Evolutionary conservation across 2,329 filamentous ascomycete genomes (phyloP).

Genomic region (Ascochyta lentis): DNA sequence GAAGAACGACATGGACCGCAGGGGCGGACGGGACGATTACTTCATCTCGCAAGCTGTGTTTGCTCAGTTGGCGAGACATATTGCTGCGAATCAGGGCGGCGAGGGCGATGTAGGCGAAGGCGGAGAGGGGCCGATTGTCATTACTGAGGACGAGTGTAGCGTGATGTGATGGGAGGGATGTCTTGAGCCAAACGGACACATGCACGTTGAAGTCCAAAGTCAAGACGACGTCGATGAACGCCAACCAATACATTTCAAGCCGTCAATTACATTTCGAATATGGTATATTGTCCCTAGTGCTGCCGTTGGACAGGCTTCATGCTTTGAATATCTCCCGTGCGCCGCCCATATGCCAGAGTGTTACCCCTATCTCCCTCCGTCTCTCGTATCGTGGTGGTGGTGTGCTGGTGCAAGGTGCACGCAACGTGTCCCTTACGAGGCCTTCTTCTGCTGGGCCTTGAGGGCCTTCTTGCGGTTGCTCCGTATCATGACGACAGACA

Average conservation of each 20-base stretch:
- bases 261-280: conserved; percentile 10
- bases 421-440: conserved; percentile 45
- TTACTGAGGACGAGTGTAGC: conserved; percentile 41
- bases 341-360: conserved; percentile 19
- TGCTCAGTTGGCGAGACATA: conserved; percentile 46
- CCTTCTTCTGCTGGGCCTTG: conserved; percentile 94
- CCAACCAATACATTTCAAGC: no score
- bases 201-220: no score
- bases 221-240: no score
- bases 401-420: not conserved
- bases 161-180: conserved; percentile 29
- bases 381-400: not conserved
- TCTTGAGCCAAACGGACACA: no score
- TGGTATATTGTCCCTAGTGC: conserved; percentile 10
- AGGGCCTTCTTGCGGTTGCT: conserved; percentile 98
- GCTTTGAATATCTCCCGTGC: conserved; percentile 3
- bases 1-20: conserved; percentile 66
- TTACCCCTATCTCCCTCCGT: conserved; percentile 3
- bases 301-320: not conserved
- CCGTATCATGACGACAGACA: conserved; percentile 97
- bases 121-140: conserved; percentile 33
- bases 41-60: conserved; percentile 58
- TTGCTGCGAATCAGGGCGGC: conserved; percentile 31
- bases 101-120: conserved; percentile 28
- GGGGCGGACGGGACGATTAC: conserved; percentile 64